Evolutionary conservation across 306 rosid species (phyloP).

Genomic region (Vigna angularis): DNA sequence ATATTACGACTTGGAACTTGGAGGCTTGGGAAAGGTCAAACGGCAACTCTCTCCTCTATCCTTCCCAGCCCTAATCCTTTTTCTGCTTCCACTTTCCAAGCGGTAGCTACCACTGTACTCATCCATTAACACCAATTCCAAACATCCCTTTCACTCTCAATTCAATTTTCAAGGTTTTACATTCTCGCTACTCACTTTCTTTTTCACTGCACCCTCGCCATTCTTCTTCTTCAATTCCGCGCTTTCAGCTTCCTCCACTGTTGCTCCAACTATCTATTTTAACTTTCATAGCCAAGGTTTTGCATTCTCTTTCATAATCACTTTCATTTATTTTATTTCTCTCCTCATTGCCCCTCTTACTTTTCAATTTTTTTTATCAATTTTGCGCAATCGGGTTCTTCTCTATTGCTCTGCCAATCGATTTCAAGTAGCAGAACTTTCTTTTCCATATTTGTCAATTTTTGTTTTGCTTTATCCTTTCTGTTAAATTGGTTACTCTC

Average conservation of each 20-base stretch:
- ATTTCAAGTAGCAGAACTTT: slow-evolving; percentile 16
- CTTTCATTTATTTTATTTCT: slow-evolving; percentile 27
- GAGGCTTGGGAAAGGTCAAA: slow-evolving; percentile 54
- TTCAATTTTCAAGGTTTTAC: slow-evolving; percentile 48
- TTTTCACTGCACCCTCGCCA: not conserved
- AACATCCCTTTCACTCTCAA: slow-evolving; percentile 16
- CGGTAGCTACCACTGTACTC: slow-evolving; percentile 24
- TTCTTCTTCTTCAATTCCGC: slow-evolving; percentile 38
- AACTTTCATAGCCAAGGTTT: slow-evolving; percentile 39
- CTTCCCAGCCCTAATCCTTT: slow-evolving; percentile 52
- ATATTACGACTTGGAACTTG: slow-evolving; percentile 46
- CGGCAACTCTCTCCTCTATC: slow-evolving; percentile 30
- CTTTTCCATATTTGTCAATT: not conserved
- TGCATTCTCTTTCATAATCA: not conserved
- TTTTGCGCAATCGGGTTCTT: slow-evolving; percentile 30
- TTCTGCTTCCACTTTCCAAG: slow-evolving; percentile 1
- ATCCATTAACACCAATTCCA: slow-evolving; percentile 35
- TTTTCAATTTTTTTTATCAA: slow-evolving; percentile 33
- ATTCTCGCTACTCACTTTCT: slow-evolving; percentile 24
- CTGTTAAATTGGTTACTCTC: slow-evolving; percentile 16
- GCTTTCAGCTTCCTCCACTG: not conserved
- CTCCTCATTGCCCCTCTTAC: not conserved
- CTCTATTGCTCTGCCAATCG: slow-evolving; percentile 23
- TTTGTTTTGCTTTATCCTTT: not conserved
- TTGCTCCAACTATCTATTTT: slow-evolving; percentile 44